Evolutionary conservation across 768 basidiomycete genomes (phyloP).

Genomic region (Podaxis rugospora): DNA sequence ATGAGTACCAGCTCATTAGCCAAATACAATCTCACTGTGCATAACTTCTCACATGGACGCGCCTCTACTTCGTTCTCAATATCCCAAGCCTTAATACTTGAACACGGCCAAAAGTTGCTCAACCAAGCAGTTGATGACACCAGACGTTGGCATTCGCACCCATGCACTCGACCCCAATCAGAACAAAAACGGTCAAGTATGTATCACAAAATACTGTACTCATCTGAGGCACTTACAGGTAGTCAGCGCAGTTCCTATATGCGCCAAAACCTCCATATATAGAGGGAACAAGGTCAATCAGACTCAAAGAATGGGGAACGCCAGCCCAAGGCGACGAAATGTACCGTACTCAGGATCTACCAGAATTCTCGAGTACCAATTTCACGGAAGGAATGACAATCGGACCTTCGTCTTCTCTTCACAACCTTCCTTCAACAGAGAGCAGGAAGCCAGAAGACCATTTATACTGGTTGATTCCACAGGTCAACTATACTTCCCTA

Average conservation of each 20-base stretch:
- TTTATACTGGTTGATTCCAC: slow-evolving; percentile 1
- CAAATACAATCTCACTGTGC: background rate
- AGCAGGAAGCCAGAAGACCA: background rate
- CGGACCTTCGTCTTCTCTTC: background rate
- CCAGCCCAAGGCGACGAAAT: background rate
- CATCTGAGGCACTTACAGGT: background rate
- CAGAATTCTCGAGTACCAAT: slow-evolving; percentile 1
- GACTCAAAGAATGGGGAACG: slow-evolving; percentile 8
- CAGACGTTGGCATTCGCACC: background rate
- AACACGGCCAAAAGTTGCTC: background rate
- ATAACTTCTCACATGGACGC: background rate
- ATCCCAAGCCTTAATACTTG: background rate
- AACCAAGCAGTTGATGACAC: background rate
- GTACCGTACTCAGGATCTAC: background rate
- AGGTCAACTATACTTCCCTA: background rate
- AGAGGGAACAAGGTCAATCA: background rate
- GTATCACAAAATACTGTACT: background rate
- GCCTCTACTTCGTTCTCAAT: background rate
- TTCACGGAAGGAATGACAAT: background rate
- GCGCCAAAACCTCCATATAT: background rate
- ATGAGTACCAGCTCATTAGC: background rate
- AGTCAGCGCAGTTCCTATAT: background rate
- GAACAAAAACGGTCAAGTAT: background rate
- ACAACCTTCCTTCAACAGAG: background rate
- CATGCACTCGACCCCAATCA: background rate